These are phyloP conservation scores for Boeremia lycopersici DNA, from an alignment of 2,329 filamentous ascomycete species.

Conservation along the genomic window DNA sequence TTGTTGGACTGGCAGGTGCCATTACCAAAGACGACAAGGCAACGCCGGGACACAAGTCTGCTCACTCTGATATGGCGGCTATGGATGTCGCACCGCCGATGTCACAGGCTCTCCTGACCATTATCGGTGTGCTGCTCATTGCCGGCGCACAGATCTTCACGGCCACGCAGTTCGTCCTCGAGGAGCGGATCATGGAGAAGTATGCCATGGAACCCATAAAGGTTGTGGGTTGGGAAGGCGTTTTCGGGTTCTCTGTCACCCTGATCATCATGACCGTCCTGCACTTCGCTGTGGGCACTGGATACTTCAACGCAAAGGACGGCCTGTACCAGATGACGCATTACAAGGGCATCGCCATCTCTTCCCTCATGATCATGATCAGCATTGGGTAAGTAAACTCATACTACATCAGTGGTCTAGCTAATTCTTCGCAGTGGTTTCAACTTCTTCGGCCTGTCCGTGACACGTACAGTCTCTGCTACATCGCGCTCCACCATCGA, in stretches of 20 bases:
- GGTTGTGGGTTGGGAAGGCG: conserved; percentile 94
- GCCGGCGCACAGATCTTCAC: conserved; percentile 96
- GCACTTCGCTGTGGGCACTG: conserved; percentile 77
- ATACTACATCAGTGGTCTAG: background rate
- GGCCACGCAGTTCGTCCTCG: conserved; percentile 91
- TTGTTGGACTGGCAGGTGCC: conserved; percentile 88
- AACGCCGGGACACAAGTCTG: conserved; percentile 34
- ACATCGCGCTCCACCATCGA: conserved; percentile 96
- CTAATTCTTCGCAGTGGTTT: conserved; percentile 70
- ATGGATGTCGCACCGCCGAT: conserved; percentile 32
- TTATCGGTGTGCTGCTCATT: conserved; percentile 87
- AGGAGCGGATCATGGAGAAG: conserved; percentile 87
- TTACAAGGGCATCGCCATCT: conserved; percentile 72
- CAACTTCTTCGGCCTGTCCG: conserved; percentile 97
- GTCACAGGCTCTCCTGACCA: conserved; percentile 67
- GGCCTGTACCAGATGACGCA: conserved; percentile 81
- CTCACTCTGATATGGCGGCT: conserved; percentile 23
- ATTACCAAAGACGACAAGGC: conserved; percentile 73
- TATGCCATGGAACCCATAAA: conserved; percentile 83
- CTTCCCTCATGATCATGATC: conserved; percentile 91
- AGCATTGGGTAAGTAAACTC: conserved; percentile 79
- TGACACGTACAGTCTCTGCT: conserved; percentile 86
- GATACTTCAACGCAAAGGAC: conserved; percentile 89
- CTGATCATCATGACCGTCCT: conserved; percentile 78
- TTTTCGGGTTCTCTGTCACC: conserved; percentile 87